Base-by-base conservation (phyloP, 495 filamentous ascomycete genomes). In the Extremus antarcticus region DNA sequence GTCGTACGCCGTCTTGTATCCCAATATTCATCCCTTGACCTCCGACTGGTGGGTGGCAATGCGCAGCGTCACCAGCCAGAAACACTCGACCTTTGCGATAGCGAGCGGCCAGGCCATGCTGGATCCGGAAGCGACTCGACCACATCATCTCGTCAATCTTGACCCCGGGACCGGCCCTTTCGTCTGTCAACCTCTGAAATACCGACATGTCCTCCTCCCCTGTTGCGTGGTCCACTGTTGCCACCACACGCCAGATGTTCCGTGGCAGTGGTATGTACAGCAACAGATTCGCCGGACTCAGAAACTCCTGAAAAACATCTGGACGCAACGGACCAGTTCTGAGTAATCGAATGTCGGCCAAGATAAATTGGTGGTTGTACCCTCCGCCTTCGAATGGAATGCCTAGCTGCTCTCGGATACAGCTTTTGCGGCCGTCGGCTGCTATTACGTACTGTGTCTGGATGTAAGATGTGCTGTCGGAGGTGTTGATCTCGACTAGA, bases 11-110 rank as follows among this genome's bases (percentile, higher is more conserved):
- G 23, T 61, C 58, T 19, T 25, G 25, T 0, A 61, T 41, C 4
- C 47, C 56, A 0, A 25, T 52, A 25, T 61, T 61, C 47, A 58
- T 39, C 2, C 58, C 29, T 13, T 61, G 55, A 3, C 58, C 58
- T 2, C 54, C 58, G 1, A 16, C 16, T 16, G 58, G 58, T 7
- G 47, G 29, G 1, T 47, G 35, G 20, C 39, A 20, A 25, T 61
- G 58, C 10, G 54, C 54, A 2, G 58, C 32, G 25, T 61, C 58
- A 15, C 58, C 58, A 11, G 41, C 47, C 1, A 61, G 40, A 21
- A 61, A 49, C 4, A 61, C 50, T 15, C 47, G 47, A 13, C 53
- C 53, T 24, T 50, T 50, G 20, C 52, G 19, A 25, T 50, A 59
- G 40, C 50, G 39, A 10, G 50, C 1, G 0, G 57, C 57, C 46